These are phyloP conservation scores for Chrysochromulina tobinii DNA, from an alignment of 78 protist genomes.

Conservation along the genomic window DNA sequence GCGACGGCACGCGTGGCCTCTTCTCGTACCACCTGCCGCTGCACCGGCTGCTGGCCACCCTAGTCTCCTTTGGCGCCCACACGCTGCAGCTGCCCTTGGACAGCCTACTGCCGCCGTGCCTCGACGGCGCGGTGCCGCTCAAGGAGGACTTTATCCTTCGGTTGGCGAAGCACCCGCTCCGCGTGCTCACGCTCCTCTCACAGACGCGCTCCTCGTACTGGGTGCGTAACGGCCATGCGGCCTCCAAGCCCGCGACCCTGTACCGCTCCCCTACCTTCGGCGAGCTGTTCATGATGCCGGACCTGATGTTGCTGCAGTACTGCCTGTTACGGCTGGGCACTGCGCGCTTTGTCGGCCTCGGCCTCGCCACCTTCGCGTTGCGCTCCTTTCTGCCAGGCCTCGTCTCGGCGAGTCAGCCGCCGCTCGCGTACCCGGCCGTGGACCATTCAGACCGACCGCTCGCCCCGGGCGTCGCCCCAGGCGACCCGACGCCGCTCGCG, in stretches of 20 bases:
- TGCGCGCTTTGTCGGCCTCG: not conserved
- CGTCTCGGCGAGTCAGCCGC: not conserved
- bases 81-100: not conserved
- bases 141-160: not conserved
- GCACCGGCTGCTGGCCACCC: not conserved
- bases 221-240: not conserved
- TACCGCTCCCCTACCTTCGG: not conserved
- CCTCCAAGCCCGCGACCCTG: not conserved
- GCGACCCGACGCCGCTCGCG: no score
- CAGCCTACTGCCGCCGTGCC: no score
- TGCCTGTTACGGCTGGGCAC: not conserved
- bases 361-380: no score
- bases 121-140: not conserved
- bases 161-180: not conserved
- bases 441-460: not conserved
- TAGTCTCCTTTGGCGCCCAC: not conserved
- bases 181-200: not conserved
- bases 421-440: not conserved
- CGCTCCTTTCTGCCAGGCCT: no score
- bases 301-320: not conserved
- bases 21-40: not conserved
- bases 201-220: not conserved
- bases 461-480: no score
- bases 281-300: not conserved
- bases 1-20: not conserved